phyloP scores from a whole-genome alignment of 208 protist genomes.

The Leptomonas pyrrhocoris region DNA sequence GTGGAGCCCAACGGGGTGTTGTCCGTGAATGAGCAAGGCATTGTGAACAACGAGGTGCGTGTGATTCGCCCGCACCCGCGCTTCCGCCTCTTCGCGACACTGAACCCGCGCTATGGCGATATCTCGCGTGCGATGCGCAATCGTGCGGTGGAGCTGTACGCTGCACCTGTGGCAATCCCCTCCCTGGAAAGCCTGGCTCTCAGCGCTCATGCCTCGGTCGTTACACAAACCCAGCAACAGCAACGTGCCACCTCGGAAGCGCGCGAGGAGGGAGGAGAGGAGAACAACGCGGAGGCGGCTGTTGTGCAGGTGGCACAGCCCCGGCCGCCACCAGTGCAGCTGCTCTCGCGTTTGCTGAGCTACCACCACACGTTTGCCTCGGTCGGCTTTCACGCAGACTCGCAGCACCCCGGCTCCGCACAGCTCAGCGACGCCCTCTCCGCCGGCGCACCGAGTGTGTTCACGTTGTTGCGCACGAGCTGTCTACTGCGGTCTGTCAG shows the following conservation, averaged over 20 bases:
- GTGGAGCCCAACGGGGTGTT: slow-evolving; percentile 97
- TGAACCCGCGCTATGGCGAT: slow-evolving; percentile 98
- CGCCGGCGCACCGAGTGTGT: slow-evolving; percentile 81
- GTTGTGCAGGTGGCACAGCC: background rate
- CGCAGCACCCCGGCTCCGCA: slow-evolving; percentile 42
- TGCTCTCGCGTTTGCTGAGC: slow-evolving; percentile 43
- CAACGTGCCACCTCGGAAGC: slow-evolving; percentile 2
- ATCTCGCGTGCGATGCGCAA: slow-evolving; percentile 99
- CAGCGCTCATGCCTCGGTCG: slow-evolving; percentile 25
- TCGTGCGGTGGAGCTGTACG: slow-evolving; percentile 97
- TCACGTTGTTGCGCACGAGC: slow-evolving; percentile 76
- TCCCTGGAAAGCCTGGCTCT: slow-evolving; percentile 67
- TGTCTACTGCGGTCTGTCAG: slow-evolving; percentile 43
- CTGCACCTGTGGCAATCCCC: slow-evolving; percentile 81
- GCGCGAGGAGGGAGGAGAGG: background rate
- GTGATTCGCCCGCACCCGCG: slow-evolving; percentile 95
- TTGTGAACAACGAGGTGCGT: slow-evolving; percentile 93
- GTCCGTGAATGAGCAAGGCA: slow-evolving; percentile 96
- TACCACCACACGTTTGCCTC: slow-evolving; percentile 80
- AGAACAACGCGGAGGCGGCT: background rate
- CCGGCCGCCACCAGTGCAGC: slow-evolving; percentile 6
- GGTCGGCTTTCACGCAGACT: slow-evolving; percentile 75
- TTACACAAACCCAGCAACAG: slow-evolving; percentile 10
- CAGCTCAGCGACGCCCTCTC: slow-evolving; percentile 72
- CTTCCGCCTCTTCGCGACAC: slow-evolving; percentile 99